A percentile compares a stretch with the other conserved stretches of the same genome.
Evolutionary conservation across 139 green algal species (phyloP).

Genomic region (Chlamydomonas applanata): DNA sequence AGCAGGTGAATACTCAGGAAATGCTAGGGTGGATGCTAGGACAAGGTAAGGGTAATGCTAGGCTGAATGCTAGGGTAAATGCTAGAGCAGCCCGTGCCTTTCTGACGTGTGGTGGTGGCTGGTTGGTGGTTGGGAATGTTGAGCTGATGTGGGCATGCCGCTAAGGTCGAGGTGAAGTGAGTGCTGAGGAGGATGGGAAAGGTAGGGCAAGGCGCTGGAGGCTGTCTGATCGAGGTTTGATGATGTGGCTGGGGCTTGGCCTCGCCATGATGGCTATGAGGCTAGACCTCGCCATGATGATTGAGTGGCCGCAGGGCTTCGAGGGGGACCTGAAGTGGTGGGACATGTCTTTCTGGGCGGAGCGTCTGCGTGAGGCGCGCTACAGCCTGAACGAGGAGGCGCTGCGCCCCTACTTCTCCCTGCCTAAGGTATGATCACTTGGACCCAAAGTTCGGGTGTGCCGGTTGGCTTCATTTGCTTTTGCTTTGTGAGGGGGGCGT

Average conservation of each 20-base stretch:
- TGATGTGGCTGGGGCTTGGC: too few species aligned
- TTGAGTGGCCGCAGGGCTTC: neutral
- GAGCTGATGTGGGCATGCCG: too few species aligned
- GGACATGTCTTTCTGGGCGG: conserved; percentile 91
- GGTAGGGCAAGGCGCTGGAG: too few species aligned
- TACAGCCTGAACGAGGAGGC: conserved; percentile 91
- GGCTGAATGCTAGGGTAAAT: too few species aligned
- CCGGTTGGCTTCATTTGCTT: neutral
- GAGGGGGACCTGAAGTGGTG: conserved; percentile 50
- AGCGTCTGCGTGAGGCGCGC: conserved; percentile 79
- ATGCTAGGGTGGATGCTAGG: neutral
- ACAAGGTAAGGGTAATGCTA: neutral
- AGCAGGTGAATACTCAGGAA: conserved; percentile 19
- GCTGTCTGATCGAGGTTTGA: too few species aligned
- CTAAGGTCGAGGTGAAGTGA: too few species aligned
- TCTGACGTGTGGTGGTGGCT: too few species aligned
- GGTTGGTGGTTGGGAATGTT: too few species aligned
- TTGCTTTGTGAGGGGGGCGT: neutral
- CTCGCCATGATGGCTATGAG: too few species aligned
- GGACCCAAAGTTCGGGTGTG: conserved; percentile 8
- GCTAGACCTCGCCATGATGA: too few species aligned
- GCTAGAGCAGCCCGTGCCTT: too few species aligned
- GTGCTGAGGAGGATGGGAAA: too few species aligned
- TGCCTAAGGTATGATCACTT: conserved; percentile 85
- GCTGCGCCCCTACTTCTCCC: conserved; percentile 87